Evolutionary conservation across 2,329 filamentous ascomycete genomes (phyloP), one percentile per base, ranked within the genome.

Genomic region (Zymoseptoria ardabiliae): DNA sequence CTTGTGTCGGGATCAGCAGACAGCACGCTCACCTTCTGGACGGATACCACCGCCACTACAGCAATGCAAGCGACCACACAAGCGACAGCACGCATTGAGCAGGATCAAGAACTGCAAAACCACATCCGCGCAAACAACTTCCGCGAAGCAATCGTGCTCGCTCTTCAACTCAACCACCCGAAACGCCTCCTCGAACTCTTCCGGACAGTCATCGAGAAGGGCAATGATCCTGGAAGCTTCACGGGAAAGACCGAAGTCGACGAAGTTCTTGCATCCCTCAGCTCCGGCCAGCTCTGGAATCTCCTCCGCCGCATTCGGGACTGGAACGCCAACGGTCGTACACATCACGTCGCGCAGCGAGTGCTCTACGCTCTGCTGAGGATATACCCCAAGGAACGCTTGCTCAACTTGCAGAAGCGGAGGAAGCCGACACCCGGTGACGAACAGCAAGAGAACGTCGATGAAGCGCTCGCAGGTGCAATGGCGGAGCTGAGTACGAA

Each of bases 301-400:
- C 82, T 99, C 13, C 82, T 99, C 0, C 79, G 93, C 45, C 82
- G 94, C 60, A 76, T 97, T 51, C 83, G 95, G 52, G 94, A 99
- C 76, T 99, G 94, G 94, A 99, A 99, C 72, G 96, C 94, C 4
- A 97, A 97, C 68, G 91, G 91, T 0, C 83, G 90, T 62, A 96
- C 91, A 3, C 87, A 91, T 0, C 83, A 86, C 4, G 85, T 97
- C 1, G 89, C 94, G 0, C 94, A 99, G 75, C 85, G 87, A 35
- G 87, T 99, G 13, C 77, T 99, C 7, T 88, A 86, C 78, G 85
- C 89, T 1, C 71, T 99, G 7, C 85, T 96, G 55, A 85, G 85
- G 65, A 89, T 86, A 60, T 96, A 96, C 69, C 89, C 91, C 1
- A 89, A 90, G 2, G 84, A 85, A 54, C 85, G 87, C 59, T 84